Evolutionary conservation across 73 alveolate species (phyloP).

Genomic region (Tetrahymena malaccensis): DNA sequence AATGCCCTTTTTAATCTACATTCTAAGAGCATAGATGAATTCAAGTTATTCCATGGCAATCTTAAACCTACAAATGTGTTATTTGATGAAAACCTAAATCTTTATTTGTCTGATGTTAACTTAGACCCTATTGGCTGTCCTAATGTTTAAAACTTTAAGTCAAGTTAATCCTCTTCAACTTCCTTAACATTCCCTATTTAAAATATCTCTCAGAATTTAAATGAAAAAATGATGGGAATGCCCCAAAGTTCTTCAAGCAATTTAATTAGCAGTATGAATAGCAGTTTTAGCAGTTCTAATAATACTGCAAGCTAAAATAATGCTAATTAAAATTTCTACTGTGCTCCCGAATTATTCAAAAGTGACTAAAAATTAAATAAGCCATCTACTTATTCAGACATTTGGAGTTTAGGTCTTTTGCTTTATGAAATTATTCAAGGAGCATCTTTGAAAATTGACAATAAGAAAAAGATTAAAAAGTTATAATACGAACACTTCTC

Average conservation of each 20-base stretch:
- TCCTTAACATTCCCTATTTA: not conserved
- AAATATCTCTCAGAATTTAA: not conserved
- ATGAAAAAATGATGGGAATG: not conserved
- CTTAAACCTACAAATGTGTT: not conserved
- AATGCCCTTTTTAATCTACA: not conserved
- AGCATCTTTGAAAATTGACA: not conserved
- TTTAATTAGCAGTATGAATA: not conserved
- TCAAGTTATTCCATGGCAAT: not conserved
- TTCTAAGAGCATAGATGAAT: not conserved
- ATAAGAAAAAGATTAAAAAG: not conserved
- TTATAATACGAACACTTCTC: not conserved
- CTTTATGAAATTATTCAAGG: not conserved
- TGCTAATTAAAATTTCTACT: not conserved
- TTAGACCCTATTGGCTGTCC: not conserved
- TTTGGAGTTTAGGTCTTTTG: not conserved
- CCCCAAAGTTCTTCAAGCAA: not conserved
- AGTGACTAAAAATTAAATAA: not conserved
- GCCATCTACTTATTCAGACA: not conserved
- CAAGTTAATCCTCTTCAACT: not conserved
- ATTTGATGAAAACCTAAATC: not conserved
- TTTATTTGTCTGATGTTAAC: not conserved
- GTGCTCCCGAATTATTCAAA: not conserved
- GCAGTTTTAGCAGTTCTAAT: not conserved
- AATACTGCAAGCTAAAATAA: not conserved
- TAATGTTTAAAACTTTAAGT: not conserved